Conservation (phyloP, 2,329 filamentous ascomycete genomes). For the Dichotomopilus funicola region DNA sequence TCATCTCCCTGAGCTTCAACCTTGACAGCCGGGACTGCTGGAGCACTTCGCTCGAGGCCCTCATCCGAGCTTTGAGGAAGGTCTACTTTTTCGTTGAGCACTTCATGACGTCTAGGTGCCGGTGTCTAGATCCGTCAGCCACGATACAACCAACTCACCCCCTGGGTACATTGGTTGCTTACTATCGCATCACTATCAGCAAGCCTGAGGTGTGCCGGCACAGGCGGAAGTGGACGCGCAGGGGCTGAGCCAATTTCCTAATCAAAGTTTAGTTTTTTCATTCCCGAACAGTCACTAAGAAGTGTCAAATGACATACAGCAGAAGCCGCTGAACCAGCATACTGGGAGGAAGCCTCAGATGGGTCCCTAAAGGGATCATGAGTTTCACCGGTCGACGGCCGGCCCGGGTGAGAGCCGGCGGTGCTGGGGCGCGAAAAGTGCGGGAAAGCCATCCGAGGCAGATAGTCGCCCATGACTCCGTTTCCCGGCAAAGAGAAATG, state of each 20-base stretch:
- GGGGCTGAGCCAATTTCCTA: constrained; percentile 9
- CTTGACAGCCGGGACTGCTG: background rate
- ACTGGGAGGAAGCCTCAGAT: constrained; percentile 8
- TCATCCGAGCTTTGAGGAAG: constrained; percentile 11
- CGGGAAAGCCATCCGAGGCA: constrained; percentile 7
- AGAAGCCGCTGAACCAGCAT: constrained; percentile 11
- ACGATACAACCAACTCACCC: too few species aligned
- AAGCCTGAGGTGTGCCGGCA: background rate
- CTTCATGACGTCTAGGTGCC: constrained; percentile 7
- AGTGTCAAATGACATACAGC: background rate
- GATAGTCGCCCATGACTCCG: background rate
- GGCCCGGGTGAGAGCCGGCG: constrained; percentile 7
- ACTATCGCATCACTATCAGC: too few species aligned
- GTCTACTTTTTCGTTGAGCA: constrained; percentile 19
- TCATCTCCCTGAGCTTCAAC: background rate
- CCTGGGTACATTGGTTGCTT: too few species aligned
- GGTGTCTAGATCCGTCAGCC: constrained; percentile 9
- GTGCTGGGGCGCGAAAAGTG: constrained; percentile 8
- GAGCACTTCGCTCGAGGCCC: constrained; percentile 12
- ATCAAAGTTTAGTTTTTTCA: background rate
- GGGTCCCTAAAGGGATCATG: constrained; percentile 19
- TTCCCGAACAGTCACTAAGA: too few species aligned
- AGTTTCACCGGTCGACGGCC: constrained; percentile 8
- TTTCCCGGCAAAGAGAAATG: too few species aligned
- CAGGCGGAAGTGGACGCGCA: background rate